These are phyloP conservation scores for Myriosclerotinia curreyana DNA, from an alignment of 2,329 filamentous ascomycete genomes.

Conservation along the genomic window DNA sequence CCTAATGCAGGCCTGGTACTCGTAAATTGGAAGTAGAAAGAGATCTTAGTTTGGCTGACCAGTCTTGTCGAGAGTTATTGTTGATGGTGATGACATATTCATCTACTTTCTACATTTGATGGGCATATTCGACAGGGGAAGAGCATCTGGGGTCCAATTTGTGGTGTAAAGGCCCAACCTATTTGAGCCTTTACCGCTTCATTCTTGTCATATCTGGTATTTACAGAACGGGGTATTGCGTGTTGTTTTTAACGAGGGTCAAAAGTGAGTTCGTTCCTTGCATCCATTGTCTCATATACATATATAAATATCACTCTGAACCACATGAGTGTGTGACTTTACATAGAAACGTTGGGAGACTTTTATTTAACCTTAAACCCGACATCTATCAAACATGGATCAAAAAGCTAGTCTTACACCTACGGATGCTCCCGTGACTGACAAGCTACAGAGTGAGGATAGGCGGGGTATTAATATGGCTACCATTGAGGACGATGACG, in stretches of 20 bases:
- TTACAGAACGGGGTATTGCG: not conserved
- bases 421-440: not conserved
- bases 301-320: not conserved
- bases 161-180: not conserved
- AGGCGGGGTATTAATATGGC: conserved; percentile 41
- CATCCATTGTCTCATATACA: not conserved
- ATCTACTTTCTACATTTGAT: not conserved
- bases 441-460: not conserved
- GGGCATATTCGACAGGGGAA: not conserved
- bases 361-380: not conserved
- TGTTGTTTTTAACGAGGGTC: not conserved
- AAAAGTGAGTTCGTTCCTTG: not conserved
- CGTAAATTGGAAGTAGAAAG: not conserved
- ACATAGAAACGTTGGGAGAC: not conserved
- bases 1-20: not conserved
- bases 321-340: conserved; percentile 17
- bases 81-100: not conserved
- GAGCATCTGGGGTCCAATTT: not conserved
- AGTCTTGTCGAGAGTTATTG: not conserved
- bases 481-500: conserved; percentile 56
- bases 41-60: not conserved
- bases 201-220: not conserved
- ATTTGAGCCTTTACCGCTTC: conserved; percentile 2
- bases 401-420: not conserved
- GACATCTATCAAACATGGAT: conserved; percentile 10